Evolutionary conservation across 2,329 filamentous ascomycete species (phyloP), one percentile per base, ranked within the genome.

Genomic region (Fusarium clavum): DNA sequence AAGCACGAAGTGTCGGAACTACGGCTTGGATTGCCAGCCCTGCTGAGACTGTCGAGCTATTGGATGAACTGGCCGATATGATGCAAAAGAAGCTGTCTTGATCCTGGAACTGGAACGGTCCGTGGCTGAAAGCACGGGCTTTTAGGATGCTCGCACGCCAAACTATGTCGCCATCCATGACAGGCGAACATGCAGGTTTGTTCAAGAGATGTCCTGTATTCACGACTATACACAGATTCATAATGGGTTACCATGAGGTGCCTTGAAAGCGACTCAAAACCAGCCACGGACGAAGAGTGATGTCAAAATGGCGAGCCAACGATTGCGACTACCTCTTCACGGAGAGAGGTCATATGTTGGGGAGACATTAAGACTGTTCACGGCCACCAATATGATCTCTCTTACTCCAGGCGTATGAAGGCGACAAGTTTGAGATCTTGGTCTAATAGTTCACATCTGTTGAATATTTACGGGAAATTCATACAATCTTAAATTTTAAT

Each of bases 11-110:
- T 74, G 94, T 97, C 22, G 96, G 93, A 34, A 98, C 95, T 1
- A 98, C 96, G 24, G 94, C 95, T 2, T 99, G 96, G 96, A 97
- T 99, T 72, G 95, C 96, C 2, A 98, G 89, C 77, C 96, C 96
- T 0, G 85, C 87, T 1, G 96, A 99, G 85, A 99, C 96, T 30
- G 93, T 97, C 41, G 90, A 93, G 73, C 81, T 98, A 75, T 81
- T 99, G 65, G 94, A 98, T 76, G 96, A 98, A 83, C 83, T 97
- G 77, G 85, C 85, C 1, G 85, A 84, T 52, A 76, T 92, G 76
- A 86, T 81, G 79, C 78, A 78, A 66, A 78, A 77, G 76, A 78
- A 74, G 57, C 32, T 77, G 14, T 76, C 76, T 47, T 77, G 54
- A 75, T 63, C 51, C 20, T 25, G 43, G 12, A 11, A 6, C 16